Conservation (phyloP, 2,329 filamentous ascomycete genomes). For the Cephalotrichum gorgonifer region DNA sequence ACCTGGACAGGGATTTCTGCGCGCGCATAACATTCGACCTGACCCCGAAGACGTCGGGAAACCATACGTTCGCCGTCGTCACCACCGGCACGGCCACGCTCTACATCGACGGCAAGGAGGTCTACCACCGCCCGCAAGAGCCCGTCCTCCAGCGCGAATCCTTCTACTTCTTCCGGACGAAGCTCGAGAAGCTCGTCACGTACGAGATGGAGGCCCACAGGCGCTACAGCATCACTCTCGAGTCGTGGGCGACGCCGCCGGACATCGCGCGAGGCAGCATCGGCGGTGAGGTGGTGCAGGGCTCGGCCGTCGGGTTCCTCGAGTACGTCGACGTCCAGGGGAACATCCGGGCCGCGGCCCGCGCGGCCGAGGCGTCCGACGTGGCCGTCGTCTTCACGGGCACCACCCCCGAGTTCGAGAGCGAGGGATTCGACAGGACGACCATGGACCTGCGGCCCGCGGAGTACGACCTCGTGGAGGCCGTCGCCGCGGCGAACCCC, state of each 20-base stretch:
- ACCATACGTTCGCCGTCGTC: too few relatives aligned
- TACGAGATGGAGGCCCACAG: slow-evolving; percentile 13
- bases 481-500: slow-evolving; percentile 44
- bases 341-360: slow-evolving; percentile 36
- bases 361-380: slow-evolving; percentile 45
- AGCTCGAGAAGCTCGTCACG: slow-evolving; percentile 14
- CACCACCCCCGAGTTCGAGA: slow-evolving; percentile 36
- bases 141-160: slow-evolving; percentile 11
- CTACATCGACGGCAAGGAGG: too few relatives aligned
- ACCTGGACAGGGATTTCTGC: too few relatives aligned
- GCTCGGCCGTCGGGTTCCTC: slow-evolving; percentile 17
- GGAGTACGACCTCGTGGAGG: slow-evolving; percentile 47
- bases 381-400: slow-evolving; percentile 47
- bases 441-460: slow-evolving; percentile 54
- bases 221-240: slow-evolving; percentile 11
- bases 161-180: slow-evolving; percentile 1
- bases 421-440: slow-evolving; percentile 56
- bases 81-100: too few relatives aligned
- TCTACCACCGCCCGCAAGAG: too few relatives aligned
- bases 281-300: slow-evolving; percentile 17
- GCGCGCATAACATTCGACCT: too few relatives aligned
- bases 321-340: slow-evolving; percentile 20
- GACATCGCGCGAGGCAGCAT: slow-evolving; percentile 18
- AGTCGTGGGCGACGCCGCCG: slow-evolving; percentile 13
- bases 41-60: too few relatives aligned